Evolutionary conservation across 352 stramenopile species (phyloP), one percentile per base, ranked within the genome.

Genomic region (Globisporangium rhizosaccharum): DNA sequence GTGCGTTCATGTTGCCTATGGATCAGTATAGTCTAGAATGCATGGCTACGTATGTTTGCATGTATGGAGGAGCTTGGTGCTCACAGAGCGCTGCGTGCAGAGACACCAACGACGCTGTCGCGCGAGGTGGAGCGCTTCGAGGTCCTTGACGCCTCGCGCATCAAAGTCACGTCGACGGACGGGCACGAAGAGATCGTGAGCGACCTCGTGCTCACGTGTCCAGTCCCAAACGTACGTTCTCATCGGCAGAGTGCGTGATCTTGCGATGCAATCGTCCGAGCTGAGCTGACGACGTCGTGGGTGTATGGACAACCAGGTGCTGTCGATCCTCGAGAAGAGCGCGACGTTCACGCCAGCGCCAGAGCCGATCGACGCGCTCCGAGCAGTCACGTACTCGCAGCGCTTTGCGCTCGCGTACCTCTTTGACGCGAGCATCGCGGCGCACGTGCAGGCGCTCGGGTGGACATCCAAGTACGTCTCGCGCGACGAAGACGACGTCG

Each of bases 381-480:
- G 82, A 56, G 44, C 46, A 2, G 77, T 91, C 18, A 58, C 62
- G 25, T 91, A 88, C 65, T 91, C 79, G 18, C 79, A 89, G 54
- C 73, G 82, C 6, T 86, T 91, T 59, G 79, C 82, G 26, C 66
- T 81, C 44, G 82, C 77, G 25, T 82, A 81, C 30, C 59, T 91
- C 8, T 91, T 88, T 25, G 74, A 88, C 48, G 52, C 70, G 36
- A 62, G 56, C n/a, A 67, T 80, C 25, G 62, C 66, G 14, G 15
- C 61, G 14, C 39, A 61, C 1, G 77, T 89, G 30, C 44, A 73
- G 11, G 65, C 72, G 41, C 56, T 87, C 10, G 73, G 72, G 0
- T 91, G 79, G 82, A 89, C 72, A 20, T 72, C 72, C 59, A 87
- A 83, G 61, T 91, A 88, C 59, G 66, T 89, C 12, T 51, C 68